Evolutionary conservation across 768 basidiomycete genomes (phyloP).

Genomic region (Phylloporus arenicola): DNA sequence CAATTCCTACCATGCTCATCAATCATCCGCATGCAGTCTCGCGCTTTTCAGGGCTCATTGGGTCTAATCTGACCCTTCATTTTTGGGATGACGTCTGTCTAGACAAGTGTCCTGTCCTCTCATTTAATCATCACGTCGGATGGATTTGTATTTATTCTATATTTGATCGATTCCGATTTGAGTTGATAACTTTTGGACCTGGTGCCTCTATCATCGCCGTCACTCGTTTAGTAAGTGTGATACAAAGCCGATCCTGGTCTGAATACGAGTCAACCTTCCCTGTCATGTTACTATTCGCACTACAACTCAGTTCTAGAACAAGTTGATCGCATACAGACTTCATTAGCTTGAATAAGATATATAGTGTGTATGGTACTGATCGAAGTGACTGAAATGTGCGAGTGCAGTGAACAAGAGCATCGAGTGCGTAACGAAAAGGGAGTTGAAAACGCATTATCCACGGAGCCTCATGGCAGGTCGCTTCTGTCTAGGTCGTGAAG

Average conservation of each 20-base stretch:
- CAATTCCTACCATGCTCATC: conserved; percentile 3
- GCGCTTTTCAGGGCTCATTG: conserved; percentile 2
- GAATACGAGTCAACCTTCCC: not conserved
- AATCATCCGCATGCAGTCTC: conserved; percentile 3
- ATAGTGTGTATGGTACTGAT: conserved; percentile 17
- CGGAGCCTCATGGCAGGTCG: conserved; percentile 23
- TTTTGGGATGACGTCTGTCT: conserved; percentile 20
- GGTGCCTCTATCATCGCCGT: not conserved
- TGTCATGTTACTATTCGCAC: not conserved
- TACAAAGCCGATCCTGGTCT: not conserved
- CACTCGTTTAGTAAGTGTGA: not conserved
- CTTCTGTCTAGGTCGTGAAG: conserved; percentile 8
- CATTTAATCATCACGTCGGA: conserved; percentile 24
- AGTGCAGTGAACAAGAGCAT: conserved; percentile 2
- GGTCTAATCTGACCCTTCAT: not conserved
- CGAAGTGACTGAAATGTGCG: not conserved
- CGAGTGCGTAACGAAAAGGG: conserved; percentile 1
- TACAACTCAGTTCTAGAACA: not conserved
- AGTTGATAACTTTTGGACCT: not conserved
- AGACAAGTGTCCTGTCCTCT: conserved; percentile 25
- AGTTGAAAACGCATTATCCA: conserved; percentile 17
- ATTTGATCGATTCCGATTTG: conserved; percentile 15
- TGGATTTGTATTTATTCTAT: conserved; percentile 22
- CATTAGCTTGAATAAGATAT: conserved; percentile 12
- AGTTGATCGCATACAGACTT: not conserved